Evolutionary conservation across 2,329 filamentous ascomycete species (phyloP).

Genomic region (Drechslerella stenobrocha): DNA sequence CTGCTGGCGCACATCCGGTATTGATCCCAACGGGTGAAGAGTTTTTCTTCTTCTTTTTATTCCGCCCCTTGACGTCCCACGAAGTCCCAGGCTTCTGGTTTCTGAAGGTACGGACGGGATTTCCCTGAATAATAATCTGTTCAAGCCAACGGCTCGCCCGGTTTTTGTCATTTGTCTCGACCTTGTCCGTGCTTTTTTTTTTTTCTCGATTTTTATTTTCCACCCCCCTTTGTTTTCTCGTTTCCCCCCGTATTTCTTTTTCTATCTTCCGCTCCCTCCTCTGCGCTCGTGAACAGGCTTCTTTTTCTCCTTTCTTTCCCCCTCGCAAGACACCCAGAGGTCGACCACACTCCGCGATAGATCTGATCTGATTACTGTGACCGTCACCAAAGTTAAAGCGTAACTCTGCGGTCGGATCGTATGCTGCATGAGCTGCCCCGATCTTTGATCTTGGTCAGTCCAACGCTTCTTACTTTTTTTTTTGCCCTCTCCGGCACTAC

Average conservation of each 20-base stretch:
- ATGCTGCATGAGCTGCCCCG: slow-evolving; percentile 43
- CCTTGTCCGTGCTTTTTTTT: slow-evolving; percentile 33
- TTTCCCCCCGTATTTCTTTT: slow-evolving; percentile 33
- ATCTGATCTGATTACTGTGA: slow-evolving; percentile 14
- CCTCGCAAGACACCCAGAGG: slow-evolving; percentile 48
- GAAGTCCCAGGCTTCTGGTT: slow-evolving; percentile 43
- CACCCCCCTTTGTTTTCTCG: slow-evolving; percentile 15
- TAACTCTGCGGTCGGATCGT: slow-evolving; percentile 25
- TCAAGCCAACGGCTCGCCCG: slow-evolving; percentile 1
- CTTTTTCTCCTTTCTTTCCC: slow-evolving; percentile 40
- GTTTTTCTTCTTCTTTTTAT: slow-evolving; percentile 40
- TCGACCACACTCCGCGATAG: slow-evolving; percentile 41
- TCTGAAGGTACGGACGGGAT: slow-evolving; percentile 40
- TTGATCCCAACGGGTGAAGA: slow-evolving; percentile 39
- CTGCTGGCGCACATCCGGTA: slow-evolving; percentile 39
- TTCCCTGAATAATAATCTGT: slow-evolving; percentile 46
- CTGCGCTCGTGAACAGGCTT: slow-evolving; percentile 46
- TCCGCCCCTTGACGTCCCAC: slow-evolving; percentile 34
- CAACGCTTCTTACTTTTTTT: slow-evolving; percentile 36
- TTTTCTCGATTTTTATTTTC: slow-evolving; percentile 48
- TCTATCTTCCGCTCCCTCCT: slow-evolving; percentile 28
- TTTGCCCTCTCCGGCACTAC: slow-evolving; percentile 47
- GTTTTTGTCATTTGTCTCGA: slow-evolving; percentile 33
- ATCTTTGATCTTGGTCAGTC: slow-evolving; percentile 40
- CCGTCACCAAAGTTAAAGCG: slow-evolving; percentile 17